phyloP scores from a whole-genome alignment of 2,329 filamentous ascomycete species.

The Botryosphaeria agaves region DNA sequence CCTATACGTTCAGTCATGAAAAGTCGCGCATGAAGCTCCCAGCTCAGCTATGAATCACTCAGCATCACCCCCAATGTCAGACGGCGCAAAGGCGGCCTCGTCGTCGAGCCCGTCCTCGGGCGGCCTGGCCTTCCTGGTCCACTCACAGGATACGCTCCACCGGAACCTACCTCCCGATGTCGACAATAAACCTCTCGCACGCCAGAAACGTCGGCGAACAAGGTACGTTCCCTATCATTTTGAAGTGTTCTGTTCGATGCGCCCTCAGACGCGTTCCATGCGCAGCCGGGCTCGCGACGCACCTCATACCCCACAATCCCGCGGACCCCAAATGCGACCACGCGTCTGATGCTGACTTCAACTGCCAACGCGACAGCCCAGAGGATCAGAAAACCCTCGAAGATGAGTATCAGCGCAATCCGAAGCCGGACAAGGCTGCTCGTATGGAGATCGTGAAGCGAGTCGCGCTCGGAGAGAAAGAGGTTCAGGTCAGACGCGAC shows the following conservation, averaged over 20 bases:
- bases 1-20: too few species aligned
- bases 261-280: neutral
- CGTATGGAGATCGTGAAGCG: slow-evolving; percentile 69
- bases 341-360: neutral
- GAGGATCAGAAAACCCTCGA: slow-evolving; percentile 84
- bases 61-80: too few species aligned
- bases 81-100: too few species aligned
- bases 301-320: neutral
- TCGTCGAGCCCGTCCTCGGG: slow-evolving; percentile 11
- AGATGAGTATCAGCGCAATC: slow-evolving; percentile 65
- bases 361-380: slow-evolving; percentile 33
- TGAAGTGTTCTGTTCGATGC: slow-evolving; percentile 2
- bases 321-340: neutral
- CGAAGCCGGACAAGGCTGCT: slow-evolving; percentile 81
- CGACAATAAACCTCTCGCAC: slow-evolving; percentile 40
- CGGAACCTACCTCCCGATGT: slow-evolving; percentile 38
- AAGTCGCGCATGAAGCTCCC: too few species aligned
- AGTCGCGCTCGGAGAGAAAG: slow-evolving; percentile 83
- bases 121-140: slow-evolving; percentile 40
- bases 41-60: too few species aligned
- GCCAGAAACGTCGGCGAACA: slow-evolving; percentile 43
- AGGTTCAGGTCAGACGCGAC: slow-evolving; percentile 62
- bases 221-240: slow-evolving; percentile 26
- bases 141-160: slow-evolving; percentile 38
- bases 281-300: neutral